These are phyloP conservation scores for Lactarius indigo DNA, from an alignment of 768 basidiomycete genomes.

Conservation along the genomic window DNA sequence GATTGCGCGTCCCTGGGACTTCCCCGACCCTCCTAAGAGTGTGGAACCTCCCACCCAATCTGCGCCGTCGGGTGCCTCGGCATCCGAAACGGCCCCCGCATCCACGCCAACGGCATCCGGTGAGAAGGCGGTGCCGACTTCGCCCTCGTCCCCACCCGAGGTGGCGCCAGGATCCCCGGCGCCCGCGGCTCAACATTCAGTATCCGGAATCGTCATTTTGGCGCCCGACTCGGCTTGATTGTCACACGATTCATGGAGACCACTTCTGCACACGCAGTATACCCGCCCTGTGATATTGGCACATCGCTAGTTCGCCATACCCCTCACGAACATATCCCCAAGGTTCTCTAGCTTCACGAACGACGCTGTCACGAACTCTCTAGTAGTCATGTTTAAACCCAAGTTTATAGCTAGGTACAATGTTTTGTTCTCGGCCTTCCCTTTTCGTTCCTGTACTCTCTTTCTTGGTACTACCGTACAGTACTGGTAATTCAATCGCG, in stretches of 20 bases:
- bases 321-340: slow-evolving; percentile 4
- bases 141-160: background rate
- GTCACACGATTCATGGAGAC: no score
- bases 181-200: slow-evolving; percentile 3
- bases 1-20: slow-evolving; percentile 81
- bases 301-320: background rate
- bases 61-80: background rate
- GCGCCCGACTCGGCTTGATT: background rate
- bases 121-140: background rate
- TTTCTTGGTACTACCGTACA: background rate
- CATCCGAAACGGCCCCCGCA: background rate
- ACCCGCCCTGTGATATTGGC: background rate
- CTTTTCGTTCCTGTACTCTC: background rate
- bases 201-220: background rate
- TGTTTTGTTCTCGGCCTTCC: background rate
- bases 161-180: slow-evolving; percentile 10
- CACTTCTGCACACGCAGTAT: background rate
- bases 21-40: slow-evolving; percentile 37
- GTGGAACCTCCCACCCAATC: slow-evolving; percentile 3
- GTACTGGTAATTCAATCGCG: background rate
- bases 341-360: background rate
- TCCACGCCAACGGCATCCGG: background rate
- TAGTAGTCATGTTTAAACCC: background rate
- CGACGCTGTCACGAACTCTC: background rate
- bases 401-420: background rate